Evolutionary conservation across 2,329 filamentous ascomycete species (phyloP).

Genomic region (Pestalotiopsis sp.): DNA sequence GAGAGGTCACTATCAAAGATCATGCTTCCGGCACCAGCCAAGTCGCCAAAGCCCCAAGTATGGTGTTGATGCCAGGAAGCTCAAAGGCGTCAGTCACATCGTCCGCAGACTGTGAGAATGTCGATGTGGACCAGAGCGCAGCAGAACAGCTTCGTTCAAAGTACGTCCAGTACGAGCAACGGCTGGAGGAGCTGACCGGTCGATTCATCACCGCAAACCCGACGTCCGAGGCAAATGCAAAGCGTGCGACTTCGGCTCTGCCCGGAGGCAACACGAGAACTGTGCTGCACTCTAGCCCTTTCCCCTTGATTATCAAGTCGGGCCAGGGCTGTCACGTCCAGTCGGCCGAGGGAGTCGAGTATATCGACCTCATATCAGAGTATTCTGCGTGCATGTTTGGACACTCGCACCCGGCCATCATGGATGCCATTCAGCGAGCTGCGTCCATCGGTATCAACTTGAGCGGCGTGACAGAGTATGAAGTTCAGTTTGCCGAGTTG

Average conservation of each 20-base stretch:
- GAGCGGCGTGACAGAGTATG: conserved; percentile 54
- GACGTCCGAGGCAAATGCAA: not conserved
- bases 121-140: not conserved
- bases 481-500: conserved; percentile 52
- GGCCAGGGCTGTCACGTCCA: conserved; percentile 35
- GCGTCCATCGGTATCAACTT: conserved; percentile 53
- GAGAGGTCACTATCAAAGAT: not conserved
- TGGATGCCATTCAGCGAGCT: conserved; percentile 46
- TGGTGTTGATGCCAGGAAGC: not conserved
- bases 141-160: not conserved
- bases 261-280: conserved; percentile 34
- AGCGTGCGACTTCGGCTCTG: conserved; percentile 8
- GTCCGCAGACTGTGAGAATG: not conserved
- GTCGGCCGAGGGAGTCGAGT: conserved; percentile 42
- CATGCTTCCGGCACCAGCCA: not conserved
- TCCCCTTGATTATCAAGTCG: conserved; percentile 43
- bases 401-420: conserved; percentile 61
- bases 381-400: conserved; percentile 68
- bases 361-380: conserved; percentile 60
- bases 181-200: not conserved
- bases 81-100: not conserved
- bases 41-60: not conserved
- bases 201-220: not conserved
- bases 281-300: conserved; percentile 40
- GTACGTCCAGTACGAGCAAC: not conserved